Evolutionary conservation across 164 flowering plant species (phyloP).

Genomic region (Macadamia integrifolia): DNA sequence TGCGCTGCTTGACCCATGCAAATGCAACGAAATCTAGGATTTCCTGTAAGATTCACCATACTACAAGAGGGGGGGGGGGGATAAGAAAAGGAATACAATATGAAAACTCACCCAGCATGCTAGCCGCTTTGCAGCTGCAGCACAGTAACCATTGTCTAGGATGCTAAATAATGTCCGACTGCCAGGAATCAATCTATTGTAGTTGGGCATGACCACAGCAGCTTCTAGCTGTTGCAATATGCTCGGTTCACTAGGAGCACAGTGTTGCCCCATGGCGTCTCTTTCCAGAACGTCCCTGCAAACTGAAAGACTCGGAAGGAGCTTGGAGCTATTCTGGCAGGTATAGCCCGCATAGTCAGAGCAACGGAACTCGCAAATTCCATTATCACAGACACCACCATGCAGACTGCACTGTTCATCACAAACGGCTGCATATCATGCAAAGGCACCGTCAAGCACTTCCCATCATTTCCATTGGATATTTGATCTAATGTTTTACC

Average conservation of each 20-base stretch:
- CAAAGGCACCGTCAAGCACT: slow-evolving; percentile 5
- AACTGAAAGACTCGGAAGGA: slow-evolving; percentile 66
- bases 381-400: slow-evolving; percentile 97
- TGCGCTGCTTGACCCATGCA: too few species aligned
- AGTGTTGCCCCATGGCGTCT: slow-evolving; percentile 74
- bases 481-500: too few species aligned
- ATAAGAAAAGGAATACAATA: not conserved
- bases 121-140: slow-evolving; percentile 82
- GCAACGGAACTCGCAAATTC: slow-evolving; percentile 95
- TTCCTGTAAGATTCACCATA: too few species aligned
- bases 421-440: slow-evolving; percentile 69
- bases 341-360: slow-evolving; percentile 99
- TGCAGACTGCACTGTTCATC: slow-evolving; percentile 97
- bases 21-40: too few species aligned
- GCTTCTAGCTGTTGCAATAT: slow-evolving; percentile 92
- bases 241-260: slow-evolving; percentile 91
- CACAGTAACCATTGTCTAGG: slow-evolving; percentile 69
- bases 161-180: slow-evolving; percentile 64
- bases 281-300: slow-evolving; percentile 70
- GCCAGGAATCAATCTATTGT: slow-evolving; percentile 78
- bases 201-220: slow-evolving; percentile 92
- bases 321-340: slow-evolving; percentile 87
- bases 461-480: not conserved
- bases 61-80: too few species aligned
- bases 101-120: slow-evolving; percentile 91